phyloP scores from a whole-genome alignment of 805 yeast genomes.

The Metschnikowia henanensis region DNA sequence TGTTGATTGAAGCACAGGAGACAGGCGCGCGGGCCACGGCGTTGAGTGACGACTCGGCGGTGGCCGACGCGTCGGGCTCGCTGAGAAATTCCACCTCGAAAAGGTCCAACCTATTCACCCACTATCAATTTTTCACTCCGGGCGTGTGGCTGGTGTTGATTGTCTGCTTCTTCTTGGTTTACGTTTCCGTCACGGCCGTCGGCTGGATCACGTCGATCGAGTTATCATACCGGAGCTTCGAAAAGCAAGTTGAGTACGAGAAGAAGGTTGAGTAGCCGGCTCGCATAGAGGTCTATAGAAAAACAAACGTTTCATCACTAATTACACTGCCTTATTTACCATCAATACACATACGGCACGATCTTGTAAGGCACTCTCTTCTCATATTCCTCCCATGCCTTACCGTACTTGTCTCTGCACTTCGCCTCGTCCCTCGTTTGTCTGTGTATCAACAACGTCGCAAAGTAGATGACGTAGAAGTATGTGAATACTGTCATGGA shows the following conservation, averaged over 20 bases:
- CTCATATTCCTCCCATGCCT: slow-evolving; percentile 84
- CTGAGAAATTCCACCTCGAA: slow-evolving; percentile 4
- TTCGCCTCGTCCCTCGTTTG: slow-evolving; percentile 91
- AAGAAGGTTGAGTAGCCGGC: slow-evolving; percentile 43
- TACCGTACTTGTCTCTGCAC: slow-evolving; percentile 83
- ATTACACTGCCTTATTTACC: too few species aligned
- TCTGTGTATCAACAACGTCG: slow-evolving; percentile 78
- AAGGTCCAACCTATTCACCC: slow-evolving; percentile 51
- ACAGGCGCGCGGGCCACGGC: slow-evolving; percentile 23
- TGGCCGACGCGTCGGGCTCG: slow-evolving; percentile 5
- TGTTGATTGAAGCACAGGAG: slow-evolving; percentile 30
- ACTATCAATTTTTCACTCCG: slow-evolving; percentile 71
- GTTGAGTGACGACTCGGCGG: slow-evolving; percentile 18
- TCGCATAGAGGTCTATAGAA: not conserved
- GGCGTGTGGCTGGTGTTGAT: slow-evolving; percentile 78
- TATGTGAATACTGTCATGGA: slow-evolving; percentile 79
- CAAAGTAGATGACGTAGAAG: slow-evolving; percentile 84
- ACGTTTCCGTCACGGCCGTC: slow-evolving; percentile 60
- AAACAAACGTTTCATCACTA: too few species aligned
- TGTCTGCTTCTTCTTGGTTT: slow-evolving; percentile 60
- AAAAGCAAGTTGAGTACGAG: slow-evolving; percentile 57
- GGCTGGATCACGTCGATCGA: slow-evolving; percentile 70
- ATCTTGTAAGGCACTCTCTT: slow-evolving; percentile 82
- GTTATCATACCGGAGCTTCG: slow-evolving; percentile 81
- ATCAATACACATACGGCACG: slow-evolving; percentile 78